phyloP scores from a whole-genome alignment of 2,329 filamentous ascomycete species.

The Ophiocordyceps camponoti-saundersi region DNA sequence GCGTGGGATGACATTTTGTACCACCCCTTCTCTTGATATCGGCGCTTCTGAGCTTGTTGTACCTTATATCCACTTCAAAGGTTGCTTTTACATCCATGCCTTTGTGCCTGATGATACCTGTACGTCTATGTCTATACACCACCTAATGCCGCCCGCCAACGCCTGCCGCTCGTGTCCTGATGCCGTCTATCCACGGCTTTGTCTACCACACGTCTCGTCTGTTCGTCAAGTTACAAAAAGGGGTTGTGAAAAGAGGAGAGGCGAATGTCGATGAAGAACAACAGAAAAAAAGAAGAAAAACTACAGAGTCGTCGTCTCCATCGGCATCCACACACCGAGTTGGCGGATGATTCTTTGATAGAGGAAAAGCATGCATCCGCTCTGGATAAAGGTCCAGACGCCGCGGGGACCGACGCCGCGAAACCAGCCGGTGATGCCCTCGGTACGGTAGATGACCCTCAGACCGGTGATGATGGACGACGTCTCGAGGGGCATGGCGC shows the following conservation, averaged over 20 bases:
- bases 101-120: background rate
- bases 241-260: background rate
- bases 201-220: background rate
- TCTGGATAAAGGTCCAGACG: constrained; percentile 96
- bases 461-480: constrained; percentile 77
- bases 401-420: constrained; percentile 81
- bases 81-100: background rate
- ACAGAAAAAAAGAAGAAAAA: background rate
- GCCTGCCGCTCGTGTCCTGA: background rate
- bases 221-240: background rate
- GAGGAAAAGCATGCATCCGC: constrained; percentile 87
- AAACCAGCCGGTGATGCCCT: constrained; percentile 83
- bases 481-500: constrained; percentile 67
- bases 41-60: too few species aligned
- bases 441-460: constrained; percentile 73
- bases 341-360: constrained; percentile 77
- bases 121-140: background rate
- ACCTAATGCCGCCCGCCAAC: background rate
- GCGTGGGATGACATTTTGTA: too few species aligned
- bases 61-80: background rate
- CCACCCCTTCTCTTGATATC: too few species aligned
- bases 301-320: constrained; percentile 7
- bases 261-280: constrained; percentile 6
- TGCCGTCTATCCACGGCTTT: background rate
- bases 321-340: constrained; percentile 38